phyloP scores from a whole-genome alignment of 176 grass and related monocot genomes.

The Zoysia pacifica region DNA sequence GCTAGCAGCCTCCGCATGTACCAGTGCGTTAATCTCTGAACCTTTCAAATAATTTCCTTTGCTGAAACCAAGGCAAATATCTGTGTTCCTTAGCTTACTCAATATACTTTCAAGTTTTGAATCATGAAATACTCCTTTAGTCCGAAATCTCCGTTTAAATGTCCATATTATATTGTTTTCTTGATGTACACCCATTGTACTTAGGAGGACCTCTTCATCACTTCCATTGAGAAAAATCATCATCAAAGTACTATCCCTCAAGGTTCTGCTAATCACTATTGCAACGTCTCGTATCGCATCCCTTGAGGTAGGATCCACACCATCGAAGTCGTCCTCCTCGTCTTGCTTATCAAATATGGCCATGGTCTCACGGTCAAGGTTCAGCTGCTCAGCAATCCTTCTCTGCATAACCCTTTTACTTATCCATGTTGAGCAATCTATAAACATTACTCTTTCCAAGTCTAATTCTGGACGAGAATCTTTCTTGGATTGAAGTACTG shows the following conservation, averaged over 20 bases:
- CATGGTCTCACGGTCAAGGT: background rate
- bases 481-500: background rate
- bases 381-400: background rate
- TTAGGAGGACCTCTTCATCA: background rate
- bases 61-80: background rate
- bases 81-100: background rate
- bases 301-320: background rate
- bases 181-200: background rate
- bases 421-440: constrained; percentile 17
- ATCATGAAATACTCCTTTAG: background rate
- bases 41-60: background rate
- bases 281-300: rapidly evolving
- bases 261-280: rapidly evolving
- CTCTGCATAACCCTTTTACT: constrained; percentile 15
- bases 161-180: background rate
- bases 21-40: background rate
- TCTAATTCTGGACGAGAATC: background rate
- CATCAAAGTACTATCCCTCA: background rate
- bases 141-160: background rate
- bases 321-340: background rate
- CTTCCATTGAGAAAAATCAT: constrained; percentile 13
- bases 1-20: background rate
- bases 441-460: background rate
- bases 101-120: rapidly evolving
- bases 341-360: background rate